These are phyloP conservation scores for Globomyces pollinis-pini DNA, from an alignment of 192 early-diverging fungal species.

Conservation along the genomic window DNA sequence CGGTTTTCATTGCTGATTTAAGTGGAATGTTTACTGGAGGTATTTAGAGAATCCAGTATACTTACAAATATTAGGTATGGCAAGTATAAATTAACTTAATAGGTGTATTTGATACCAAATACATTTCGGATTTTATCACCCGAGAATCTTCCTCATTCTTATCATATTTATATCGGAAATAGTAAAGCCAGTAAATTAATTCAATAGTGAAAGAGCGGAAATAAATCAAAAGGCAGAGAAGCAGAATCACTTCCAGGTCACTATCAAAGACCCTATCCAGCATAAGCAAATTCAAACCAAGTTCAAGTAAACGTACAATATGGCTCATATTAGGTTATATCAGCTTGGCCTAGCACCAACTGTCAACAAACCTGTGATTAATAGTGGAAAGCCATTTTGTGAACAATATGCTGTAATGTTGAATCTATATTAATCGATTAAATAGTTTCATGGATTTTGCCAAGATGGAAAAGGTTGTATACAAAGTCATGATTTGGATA, in stretches of 20 bases:
- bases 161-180: slow-evolving; percentile 60
- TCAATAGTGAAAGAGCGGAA: slow-evolving; percentile 8
- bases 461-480: slow-evolving; percentile 55
- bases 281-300: slow-evolving; percentile 11
- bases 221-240: neutral
- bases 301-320: neutral
- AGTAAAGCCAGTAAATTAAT: slow-evolving; percentile 18
- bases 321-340: neutral
- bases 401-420: slow-evolving; percentile 73
- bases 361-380: neutral
- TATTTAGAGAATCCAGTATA: no score
- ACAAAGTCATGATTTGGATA: slow-evolving; percentile 75
- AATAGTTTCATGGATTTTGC: slow-evolving; percentile 79
- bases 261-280: slow-evolving; percentile 19
- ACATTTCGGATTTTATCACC: slow-evolving; percentile 61
- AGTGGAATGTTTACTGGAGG: slow-evolving; percentile 76
- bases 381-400: slow-evolving; percentile 54
- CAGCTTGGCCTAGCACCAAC: slow-evolving; percentile 2
- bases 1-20: slow-evolving; percentile 69
- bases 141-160: slow-evolving; percentile 59
- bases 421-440: no score
- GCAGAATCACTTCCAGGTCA: slow-evolving; percentile 5
- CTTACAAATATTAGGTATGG: no score
- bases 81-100: no score
- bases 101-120: slow-evolving; percentile 83